These are phyloP conservation scores for Euphrasia arctica DNA, from an alignment of 305 asterid species.

Conservation along the genomic window DNA sequence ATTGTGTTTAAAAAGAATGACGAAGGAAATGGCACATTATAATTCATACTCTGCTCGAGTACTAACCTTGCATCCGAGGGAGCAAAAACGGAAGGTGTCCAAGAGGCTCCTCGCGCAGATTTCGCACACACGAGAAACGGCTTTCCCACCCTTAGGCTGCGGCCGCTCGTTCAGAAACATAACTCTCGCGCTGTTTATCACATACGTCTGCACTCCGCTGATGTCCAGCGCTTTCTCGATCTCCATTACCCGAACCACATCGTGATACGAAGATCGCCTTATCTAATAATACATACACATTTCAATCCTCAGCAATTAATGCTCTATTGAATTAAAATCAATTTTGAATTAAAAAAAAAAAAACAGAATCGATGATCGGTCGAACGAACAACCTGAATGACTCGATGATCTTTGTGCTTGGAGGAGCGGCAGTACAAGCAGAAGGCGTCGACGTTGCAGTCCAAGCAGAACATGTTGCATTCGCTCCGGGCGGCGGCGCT, in stretches of 20 bases:
- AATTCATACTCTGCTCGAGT: not conserved
- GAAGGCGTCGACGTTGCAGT: constrained; percentile 60
- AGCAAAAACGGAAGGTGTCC: not conserved
- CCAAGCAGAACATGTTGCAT: constrained; percentile 83
- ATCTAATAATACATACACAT: constrained; percentile 32
- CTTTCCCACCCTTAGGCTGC: constrained; percentile 53
- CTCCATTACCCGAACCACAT: constrained; percentile 83
- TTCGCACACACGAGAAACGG: constrained; percentile 57
- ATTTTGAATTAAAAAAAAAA: too few species aligned
- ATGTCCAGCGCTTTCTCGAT: constrained; percentile 58
- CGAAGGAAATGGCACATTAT: too few species aligned
- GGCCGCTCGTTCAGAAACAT: constrained; percentile 72
- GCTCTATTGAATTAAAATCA: too few species aligned
- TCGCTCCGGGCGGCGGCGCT: constrained; percentile 66
- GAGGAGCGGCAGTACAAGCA: constrained; percentile 84
- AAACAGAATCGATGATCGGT: not conserved
- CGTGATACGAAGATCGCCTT: constrained; percentile 87
- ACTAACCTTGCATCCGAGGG: not conserved
- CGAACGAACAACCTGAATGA: constrained; percentile 51
- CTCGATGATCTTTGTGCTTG: constrained; percentile 77
- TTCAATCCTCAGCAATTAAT: not conserved
- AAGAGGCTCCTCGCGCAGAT: constrained; percentile 38
- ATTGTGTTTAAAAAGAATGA: too few species aligned
- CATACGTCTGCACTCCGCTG: constrained; percentile 68
- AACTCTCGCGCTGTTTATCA: constrained; percentile 75